Evolutionary conservation across 1,284 basidiomycete genomes (phyloP).

Genomic region (Quambalaria eucalypti): DNA sequence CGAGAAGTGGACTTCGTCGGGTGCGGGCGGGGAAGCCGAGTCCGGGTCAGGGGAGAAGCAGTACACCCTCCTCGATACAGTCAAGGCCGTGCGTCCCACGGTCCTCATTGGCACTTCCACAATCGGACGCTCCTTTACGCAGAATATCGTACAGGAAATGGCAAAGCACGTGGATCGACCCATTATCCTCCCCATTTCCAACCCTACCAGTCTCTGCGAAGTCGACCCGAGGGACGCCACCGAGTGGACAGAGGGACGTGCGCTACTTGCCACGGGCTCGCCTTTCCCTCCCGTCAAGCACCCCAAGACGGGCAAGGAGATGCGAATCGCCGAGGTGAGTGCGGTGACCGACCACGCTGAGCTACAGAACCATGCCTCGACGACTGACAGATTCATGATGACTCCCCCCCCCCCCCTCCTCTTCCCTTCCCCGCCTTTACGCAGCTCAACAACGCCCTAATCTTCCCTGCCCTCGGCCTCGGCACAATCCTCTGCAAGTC

Average conservation of each 20-base stretch:
- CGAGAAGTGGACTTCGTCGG: slow-evolving; percentile 36
- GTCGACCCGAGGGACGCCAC: slow-evolving; percentile 66
- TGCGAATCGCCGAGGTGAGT: slow-evolving; percentile 71
- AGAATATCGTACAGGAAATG: slow-evolving; percentile 69
- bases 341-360: not conserved
- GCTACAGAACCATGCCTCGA: not conserved
- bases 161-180: slow-evolving; percentile 69
- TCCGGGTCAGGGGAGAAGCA: slow-evolving; percentile 50
- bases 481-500: slow-evolving; percentile 58
- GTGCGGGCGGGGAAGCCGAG: too few relatives aligned
- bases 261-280: slow-evolving; percentile 78
- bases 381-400: too few relatives aligned
- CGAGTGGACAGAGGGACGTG: slow-evolving; percentile 55
- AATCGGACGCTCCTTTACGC: slow-evolving; percentile 55
- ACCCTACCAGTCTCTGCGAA: slow-evolving; percentile 70
- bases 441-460: slow-evolving; percentile 61
- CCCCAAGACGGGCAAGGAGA: slow-evolving; percentile 54
- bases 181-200: slow-evolving; percentile 86
- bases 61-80: slow-evolving; percentile 59
- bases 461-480: slow-evolving; percentile 33
- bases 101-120: slow-evolving; percentile 55
- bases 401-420: too few relatives aligned
- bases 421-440: slow-evolving; percentile 45
- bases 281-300: slow-evolving; percentile 57
- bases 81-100: slow-evolving; percentile 67